phyloP scores from a whole-genome alignment of 179 eudicot genomes.

The Patellifolia procumbens region DNA sequence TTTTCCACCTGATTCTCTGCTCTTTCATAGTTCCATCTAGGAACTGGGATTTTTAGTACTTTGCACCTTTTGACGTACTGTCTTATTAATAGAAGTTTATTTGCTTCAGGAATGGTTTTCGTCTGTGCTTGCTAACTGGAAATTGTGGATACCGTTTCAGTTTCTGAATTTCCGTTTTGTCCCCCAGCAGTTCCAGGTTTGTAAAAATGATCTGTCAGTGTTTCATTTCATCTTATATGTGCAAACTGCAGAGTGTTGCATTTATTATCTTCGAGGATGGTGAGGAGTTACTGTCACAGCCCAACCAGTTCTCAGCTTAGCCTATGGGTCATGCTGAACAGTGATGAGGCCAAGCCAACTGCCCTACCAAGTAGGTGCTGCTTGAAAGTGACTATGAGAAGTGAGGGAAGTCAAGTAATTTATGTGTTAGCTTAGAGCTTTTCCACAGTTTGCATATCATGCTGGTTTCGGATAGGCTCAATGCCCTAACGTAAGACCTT shows the following conservation, averaged over 20 bases:
- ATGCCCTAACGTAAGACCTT: too few relatives aligned
- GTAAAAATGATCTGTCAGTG: conserved; percentile 8
- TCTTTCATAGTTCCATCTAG: neutral
- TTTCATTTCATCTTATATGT: neutral
- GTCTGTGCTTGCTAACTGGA: conserved; percentile 85
- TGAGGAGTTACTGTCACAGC: neutral
- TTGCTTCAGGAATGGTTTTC: conserved; percentile 81
- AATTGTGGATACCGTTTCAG: conserved; percentile 95
- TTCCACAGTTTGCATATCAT: neutral
- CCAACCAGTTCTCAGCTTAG: neutral
- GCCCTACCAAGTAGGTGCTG: neutral
- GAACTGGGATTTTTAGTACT: neutral
- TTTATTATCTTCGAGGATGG: neutral
- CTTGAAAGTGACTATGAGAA: neutral
- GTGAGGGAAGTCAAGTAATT: neutral
- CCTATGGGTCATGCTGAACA: neutral
- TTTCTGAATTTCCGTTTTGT: conserved; percentile 88
- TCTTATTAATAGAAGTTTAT: neutral
- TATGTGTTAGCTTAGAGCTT: neutral
- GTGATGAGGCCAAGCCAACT: neutral
- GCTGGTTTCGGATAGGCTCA: neutral
- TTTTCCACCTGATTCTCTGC: neutral
- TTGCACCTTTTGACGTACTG: neutral
- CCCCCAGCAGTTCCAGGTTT: conserved; percentile 90
- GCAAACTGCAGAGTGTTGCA: neutral